phyloP scores from a whole-genome alignment of 192 early-diverging fungal species.

The Coemansia sp. region DNA sequence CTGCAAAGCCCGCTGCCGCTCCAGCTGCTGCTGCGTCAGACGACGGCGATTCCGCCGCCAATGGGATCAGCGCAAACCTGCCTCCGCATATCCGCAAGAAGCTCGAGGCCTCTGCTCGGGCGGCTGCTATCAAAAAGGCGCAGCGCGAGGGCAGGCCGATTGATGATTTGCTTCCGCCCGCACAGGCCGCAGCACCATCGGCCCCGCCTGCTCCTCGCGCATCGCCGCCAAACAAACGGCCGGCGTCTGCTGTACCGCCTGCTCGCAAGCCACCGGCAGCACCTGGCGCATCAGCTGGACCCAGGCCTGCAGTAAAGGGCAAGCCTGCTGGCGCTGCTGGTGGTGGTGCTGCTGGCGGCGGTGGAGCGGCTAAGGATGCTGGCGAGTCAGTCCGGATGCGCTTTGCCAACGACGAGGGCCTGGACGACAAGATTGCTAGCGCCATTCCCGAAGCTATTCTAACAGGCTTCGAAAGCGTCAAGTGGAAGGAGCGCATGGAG shows the following conservation, averaged over 20 bases:
- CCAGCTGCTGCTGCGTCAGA: background rate
- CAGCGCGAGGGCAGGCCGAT: constrained; percentile 40
- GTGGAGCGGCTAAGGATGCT: constrained; percentile 2
- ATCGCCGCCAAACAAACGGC: constrained; percentile 12
- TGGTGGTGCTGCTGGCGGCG: background rate
- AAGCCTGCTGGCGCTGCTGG: constrained; percentile 1
- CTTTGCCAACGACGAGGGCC: constrained; percentile 61
- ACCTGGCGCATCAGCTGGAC: constrained; percentile 19
- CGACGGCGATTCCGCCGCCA: background rate
- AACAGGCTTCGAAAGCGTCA: constrained; percentile 59
- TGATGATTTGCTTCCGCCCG: constrained; percentile 27
- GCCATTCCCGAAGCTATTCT: constrained; percentile 60
- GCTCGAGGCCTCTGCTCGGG: constrained; percentile 49
- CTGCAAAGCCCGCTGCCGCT: background rate
- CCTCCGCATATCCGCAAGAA: constrained; percentile 49
- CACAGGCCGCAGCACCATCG: constrained; percentile 23
- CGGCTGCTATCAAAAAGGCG: constrained; percentile 49
- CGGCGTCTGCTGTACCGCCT: constrained; percentile 36
- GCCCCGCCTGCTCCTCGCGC: constrained; percentile 3
- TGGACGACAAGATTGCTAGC: constrained; percentile 62
- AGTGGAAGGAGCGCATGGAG: constrained; percentile 89
- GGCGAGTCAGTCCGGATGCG: constrained; percentile 68
- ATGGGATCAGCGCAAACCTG: constrained; percentile 39
- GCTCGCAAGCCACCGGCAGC: constrained; percentile 32
- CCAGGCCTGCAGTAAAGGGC: constrained; percentile 31